Evolutionary conservation across 176 grass and related monocot genomes (phyloP), one percentile per base, ranked within the genome.

Genomic region (Aegilops speltoides): DNA sequence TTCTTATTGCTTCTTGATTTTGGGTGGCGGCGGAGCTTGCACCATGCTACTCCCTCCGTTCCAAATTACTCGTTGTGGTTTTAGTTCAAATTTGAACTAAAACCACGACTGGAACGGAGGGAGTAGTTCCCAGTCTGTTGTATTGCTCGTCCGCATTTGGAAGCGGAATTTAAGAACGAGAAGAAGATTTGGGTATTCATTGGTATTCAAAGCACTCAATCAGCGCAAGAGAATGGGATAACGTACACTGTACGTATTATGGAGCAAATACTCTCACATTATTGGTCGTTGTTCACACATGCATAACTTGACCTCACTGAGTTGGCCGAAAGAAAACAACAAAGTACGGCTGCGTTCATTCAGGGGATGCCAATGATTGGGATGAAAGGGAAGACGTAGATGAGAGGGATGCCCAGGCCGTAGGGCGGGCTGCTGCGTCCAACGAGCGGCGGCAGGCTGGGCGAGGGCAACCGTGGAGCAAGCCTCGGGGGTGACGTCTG

Each of bases 371-470:
- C 50, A 54, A 54, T 91, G 82, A 88, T 85, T 0, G 90, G 90
- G 29, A 91, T 26, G 86, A 91, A 91, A 63, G 78, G 86, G 64
- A 91, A 88, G 82, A 91, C 70, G 83, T 48, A 86, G 54, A 91
- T 86, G 82, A 88, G 82, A 4, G 90, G 83, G 62, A 88, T 64
- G 2, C 82, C 72, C 64, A 77, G n/a, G 24, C 46, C 41, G 24
- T 73, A 72, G 26, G 86, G 78, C 2, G 82, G 36, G 37, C 33
- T 45, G 75, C 14, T 4, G 24, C 60, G 40, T 8, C 73, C 79
- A n/a, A 20, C 17, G 23, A 20, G 5, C 59, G 75, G 73, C 2
- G 84, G 63, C 26, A 61, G 62, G 12, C 62, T 56, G 6, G 64
- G 52, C 74, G 23, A 13, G 3, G 48, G 50, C 74, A 24, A 13